Evolutionary conservation across 2,329 filamentous ascomycete genomes (phyloP), one percentile per base, ranked within the genome.

Genomic region (Fusarium denticulatum): DNA sequence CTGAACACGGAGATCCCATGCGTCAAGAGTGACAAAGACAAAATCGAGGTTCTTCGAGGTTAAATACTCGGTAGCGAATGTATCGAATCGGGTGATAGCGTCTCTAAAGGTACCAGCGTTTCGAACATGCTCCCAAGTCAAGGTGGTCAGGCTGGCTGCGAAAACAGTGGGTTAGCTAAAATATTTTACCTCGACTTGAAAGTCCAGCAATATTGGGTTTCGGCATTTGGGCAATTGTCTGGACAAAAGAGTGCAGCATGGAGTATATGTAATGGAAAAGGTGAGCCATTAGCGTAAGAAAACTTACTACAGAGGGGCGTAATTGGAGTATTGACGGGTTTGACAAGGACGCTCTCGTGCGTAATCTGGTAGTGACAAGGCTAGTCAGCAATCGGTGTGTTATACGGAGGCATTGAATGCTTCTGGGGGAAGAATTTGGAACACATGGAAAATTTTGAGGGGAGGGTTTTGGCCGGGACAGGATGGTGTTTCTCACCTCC

Each of bases 71-170:
- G 93, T 92, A 80, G 95, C 95, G 83, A 98, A 99, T 73, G 92
- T 88, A 84, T 97, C 95, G 85, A 99, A 98, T 78, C 94, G 94
- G 84, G 93, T 94, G 86, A 99, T 93, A 77, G 96, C 96, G 85
- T 98, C 96, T 79, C 96, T 92, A 90, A 98, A 99, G 77, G 95
- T 96, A 77, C 96, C 96, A 82, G 96, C 96, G 83, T 96, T 97
- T 82, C 96, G 93, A 82, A 99, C 96, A 86, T 99, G 96, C 84
- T 99, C 96, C 96, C 96, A 99, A 61, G 96, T 98, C 79, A 99
- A 88, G 76, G 96, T 99, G 50, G 96, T 99, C 83, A 99, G 88
- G 86, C 95, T 98, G 81, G 96, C 95, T 98, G 82, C 76, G 80
- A 72, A 72, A 66, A 43, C 68, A 60, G 46, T 46, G 26, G 40